Base-by-base conservation (phyloP, 2,329 filamentous ascomycete species). In the Aspergillus awamori region DNA sequence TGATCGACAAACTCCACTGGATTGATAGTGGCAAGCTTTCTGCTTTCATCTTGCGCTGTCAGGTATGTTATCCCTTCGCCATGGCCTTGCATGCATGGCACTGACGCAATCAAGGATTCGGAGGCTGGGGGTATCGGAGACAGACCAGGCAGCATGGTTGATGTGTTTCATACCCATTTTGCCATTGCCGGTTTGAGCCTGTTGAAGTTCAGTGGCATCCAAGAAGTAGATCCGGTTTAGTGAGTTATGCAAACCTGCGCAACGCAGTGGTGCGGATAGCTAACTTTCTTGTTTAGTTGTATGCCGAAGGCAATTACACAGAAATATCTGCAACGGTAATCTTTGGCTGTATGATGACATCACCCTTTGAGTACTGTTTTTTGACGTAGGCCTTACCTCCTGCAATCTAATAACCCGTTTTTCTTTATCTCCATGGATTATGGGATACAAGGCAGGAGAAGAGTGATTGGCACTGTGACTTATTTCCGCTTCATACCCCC, bases 151-250 rank as follows among this genome's bases (percentile, higher is more conserved):
- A 89, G 99, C 72, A 93, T 94, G 89, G 94, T 97, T 22, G 95
- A 99, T 80, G 93, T 99, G 36, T 99, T 96, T 81, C 95, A 99
- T 74, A 98, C 95, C 0, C 81, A 88, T 57, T 99, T 99, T 75
- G 93, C 92, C 24, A 79, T 97, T 65, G 91, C 93, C 20, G 95
- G 95, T 2, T 79, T 99, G 67, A 96, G 93, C 74, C 83, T 99
- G 59, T 80, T 98, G 28, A 87, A 87, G 10, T 91, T 90, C 71
- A 87, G 90, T 6, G 92, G 88, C 1, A 78, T 97, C 47, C 84
- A 89, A 69, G 87, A 89, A 62, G 89, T 99, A 56, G 91, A 99
- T 75, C 91, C 95, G 33, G 86, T 92, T 48, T 99, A 98, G 88
- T 91, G 80, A 81, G 83, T 77, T 39, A 36, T n/a, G 2, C 33